A percentile compares a stretch with the other conserved stretches of the same genome.
phyloP scores from a whole-genome alignment of 768 basidiomycete species.

The Boletus edulis region DNA sequence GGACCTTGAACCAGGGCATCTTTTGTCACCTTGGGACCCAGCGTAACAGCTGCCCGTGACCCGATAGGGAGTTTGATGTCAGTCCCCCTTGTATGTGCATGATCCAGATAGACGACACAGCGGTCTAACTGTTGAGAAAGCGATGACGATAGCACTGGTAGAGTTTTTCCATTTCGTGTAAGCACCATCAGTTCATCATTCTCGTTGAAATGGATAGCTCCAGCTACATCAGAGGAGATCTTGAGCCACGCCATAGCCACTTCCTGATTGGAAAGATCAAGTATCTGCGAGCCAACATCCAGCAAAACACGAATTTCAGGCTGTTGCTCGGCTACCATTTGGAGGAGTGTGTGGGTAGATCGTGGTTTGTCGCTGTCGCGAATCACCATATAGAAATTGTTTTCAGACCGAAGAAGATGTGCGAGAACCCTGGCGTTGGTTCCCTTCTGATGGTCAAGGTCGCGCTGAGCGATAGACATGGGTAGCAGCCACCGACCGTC shows the following conservation, averaged over 20 bases:
- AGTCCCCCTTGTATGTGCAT: too few relatives aligned
- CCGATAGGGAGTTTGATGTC: conserved; percentile 29
- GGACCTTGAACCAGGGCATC: too few relatives aligned
- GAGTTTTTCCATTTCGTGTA: conserved; percentile 15
- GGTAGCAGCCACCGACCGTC: conserved; percentile 38
- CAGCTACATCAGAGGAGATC: conserved; percentile 4
- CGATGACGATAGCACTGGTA: conserved; percentile 27
- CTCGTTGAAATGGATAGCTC: conserved; percentile 28
- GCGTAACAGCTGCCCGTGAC: conserved; percentile 31
- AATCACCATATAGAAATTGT: too few relatives aligned
- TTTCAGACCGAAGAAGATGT: too few relatives aligned
- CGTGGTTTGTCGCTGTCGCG: too few relatives aligned
- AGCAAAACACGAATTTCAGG: conserved; percentile 45
- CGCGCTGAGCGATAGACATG: too few relatives aligned
- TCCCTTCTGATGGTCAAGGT: too few relatives aligned
- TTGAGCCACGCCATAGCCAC: conserved; percentile 43
- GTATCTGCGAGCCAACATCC: conserved; percentile 55
- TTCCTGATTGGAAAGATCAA: conserved; percentile 43
- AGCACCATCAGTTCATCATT: conserved; percentile 30
- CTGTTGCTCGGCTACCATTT: too few relatives aligned
- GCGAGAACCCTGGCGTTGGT: too few relatives aligned
- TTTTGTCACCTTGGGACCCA: conserved; percentile 35
- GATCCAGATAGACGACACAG: conserved; percentile 36
- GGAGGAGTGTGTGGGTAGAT: too few relatives aligned
- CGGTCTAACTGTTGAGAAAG: conserved; percentile 25